Percentiles rank a stretch among this genome's conserved stretches.
These are phyloP conservation scores for Spergularia azorica DNA, from an alignment of 179 eudicot species.

Conservation along the genomic window DNA sequence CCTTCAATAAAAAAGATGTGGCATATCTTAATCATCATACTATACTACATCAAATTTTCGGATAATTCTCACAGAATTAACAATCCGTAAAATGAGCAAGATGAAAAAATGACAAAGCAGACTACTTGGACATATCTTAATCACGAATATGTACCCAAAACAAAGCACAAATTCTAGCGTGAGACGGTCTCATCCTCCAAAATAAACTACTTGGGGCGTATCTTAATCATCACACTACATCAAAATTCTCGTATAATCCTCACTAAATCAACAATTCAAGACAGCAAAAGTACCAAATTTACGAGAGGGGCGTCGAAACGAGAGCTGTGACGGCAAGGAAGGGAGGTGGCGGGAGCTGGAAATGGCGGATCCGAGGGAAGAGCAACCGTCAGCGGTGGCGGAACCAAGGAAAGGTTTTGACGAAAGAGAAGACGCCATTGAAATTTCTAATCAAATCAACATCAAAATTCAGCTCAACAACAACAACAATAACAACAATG, in stretches of 20 bases:
- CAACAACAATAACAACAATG: no score
- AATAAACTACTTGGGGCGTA: no score
- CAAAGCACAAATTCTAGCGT: no score
- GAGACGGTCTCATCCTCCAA: no score
- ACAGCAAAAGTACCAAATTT: slow-evolving; percentile 21
- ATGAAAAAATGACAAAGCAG: no score
- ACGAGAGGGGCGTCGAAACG: slow-evolving; percentile 21
- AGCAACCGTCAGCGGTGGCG: slow-evolving; percentile 18
- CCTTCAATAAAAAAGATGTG: no score
- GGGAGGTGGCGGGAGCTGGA: slow-evolving; percentile 26
- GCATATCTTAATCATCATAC: no score
- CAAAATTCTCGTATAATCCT: not conserved
- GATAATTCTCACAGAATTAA: no score
- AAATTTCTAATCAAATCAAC: not conserved
- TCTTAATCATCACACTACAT: not conserved
- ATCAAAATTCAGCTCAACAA: not conserved
- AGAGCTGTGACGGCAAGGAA: slow-evolving; percentile 28
- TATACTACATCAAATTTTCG: no score
- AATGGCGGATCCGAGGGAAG: slow-evolving; percentile 24
- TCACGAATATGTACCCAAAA: no score
- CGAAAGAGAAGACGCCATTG: slow-evolving; percentile 37
- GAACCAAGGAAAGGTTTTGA: slow-evolving; percentile 27
- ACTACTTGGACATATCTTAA: no score
- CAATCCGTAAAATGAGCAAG: no score
- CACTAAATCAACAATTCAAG: not conserved